phyloP scores from a whole-genome alignment of 1,284 basidiomycete genomes.

The Dichomitus squalens region DNA sequence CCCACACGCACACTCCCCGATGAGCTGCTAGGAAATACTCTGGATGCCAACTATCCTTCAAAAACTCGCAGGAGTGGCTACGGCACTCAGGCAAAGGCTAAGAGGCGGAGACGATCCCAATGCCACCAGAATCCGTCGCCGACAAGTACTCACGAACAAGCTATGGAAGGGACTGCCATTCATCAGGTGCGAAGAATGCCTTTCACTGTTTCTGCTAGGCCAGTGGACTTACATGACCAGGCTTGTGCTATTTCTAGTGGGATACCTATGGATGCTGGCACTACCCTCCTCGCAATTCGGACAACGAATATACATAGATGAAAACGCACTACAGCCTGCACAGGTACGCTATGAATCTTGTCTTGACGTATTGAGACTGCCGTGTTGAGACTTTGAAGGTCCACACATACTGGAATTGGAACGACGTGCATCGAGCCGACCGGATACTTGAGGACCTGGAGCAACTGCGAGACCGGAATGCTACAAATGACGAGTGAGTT shows the following conservation, averaged over 20 bases:
- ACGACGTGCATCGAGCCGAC: slow-evolving; percentile 84
- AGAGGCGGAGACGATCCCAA: slow-evolving; percentile 31
- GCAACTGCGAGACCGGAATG: slow-evolving; percentile 60
- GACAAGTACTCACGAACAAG: slow-evolving; percentile 35
- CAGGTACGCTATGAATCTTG: slow-evolving; percentile 57
- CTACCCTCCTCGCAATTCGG: slow-evolving; percentile 71
- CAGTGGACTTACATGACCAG: slow-evolving; percentile 35
- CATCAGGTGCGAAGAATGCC: slow-evolving; percentile 2
- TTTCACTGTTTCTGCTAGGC: background rate
- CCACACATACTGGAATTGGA: slow-evolving; percentile 87
- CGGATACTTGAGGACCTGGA: slow-evolving; percentile 72
- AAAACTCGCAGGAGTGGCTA: background rate
- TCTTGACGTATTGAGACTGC: background rate
- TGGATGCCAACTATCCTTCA: background rate
- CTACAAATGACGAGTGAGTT: slow-evolving; percentile 67
- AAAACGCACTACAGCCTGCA: slow-evolving; percentile 90
- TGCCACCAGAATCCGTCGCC: slow-evolving; percentile 42
- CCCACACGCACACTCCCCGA: background rate
- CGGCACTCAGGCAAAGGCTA: slow-evolving; percentile 3
- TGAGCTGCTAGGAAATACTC: background rate
- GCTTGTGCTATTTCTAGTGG: slow-evolving; percentile 56
- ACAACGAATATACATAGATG: slow-evolving; percentile 81
- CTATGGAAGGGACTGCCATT: slow-evolving; percentile 21
- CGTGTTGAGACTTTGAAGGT: slow-evolving; percentile 52
- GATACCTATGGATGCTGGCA: slow-evolving; percentile 75